Conservation (phyloP, 2,329 filamentous ascomycete species). For the Capronia coronata region DNA sequence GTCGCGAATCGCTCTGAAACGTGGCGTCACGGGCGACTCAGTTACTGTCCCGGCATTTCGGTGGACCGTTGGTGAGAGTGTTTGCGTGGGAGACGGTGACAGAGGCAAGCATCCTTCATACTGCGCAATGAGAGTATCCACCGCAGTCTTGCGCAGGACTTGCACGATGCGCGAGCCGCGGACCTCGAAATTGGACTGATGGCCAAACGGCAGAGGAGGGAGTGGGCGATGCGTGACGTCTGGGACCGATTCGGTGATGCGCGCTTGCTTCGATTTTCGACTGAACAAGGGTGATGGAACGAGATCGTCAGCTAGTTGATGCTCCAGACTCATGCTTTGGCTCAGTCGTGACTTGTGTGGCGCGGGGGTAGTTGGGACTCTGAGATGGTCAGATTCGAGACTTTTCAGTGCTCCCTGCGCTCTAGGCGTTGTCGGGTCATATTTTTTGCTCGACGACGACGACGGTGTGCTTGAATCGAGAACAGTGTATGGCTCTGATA, state of each 20-base stretch:
- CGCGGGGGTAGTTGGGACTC: not conserved
- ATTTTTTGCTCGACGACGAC: not conserved
- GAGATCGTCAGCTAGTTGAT: constrained; percentile 23
- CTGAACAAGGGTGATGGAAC: constrained; percentile 27
- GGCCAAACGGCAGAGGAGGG: constrained; percentile 24
- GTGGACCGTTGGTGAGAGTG: not conserved
- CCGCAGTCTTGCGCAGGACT: constrained; percentile 22
- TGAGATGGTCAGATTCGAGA: not conserved
- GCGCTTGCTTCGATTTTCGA: constrained; percentile 12
- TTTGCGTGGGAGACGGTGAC: constrained; percentile 2
- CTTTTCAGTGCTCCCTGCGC: not conserved
- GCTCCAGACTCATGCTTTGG: constrained; percentile 19
- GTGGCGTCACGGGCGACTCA: constrained; percentile 10
- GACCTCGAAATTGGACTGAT: constrained; percentile 17
- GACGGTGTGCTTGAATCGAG: not conserved
- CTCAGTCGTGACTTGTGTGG: constrained; percentile 18
- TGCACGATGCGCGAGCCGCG: constrained; percentile 20
- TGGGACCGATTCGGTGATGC: not conserved
- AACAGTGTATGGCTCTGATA: not conserved
- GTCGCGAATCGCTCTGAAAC: constrained; percentile 20
- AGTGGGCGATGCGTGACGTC: constrained; percentile 8
- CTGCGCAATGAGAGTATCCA: constrained; percentile 24
- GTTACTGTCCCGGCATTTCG: not conserved
- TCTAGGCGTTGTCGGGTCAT: not conserved
- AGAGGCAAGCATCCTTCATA: constrained; percentile 23